Evolutionary conservation across 805 yeast genomes (phyloP).

Genomic region (Starmerella sp.): DNA sequence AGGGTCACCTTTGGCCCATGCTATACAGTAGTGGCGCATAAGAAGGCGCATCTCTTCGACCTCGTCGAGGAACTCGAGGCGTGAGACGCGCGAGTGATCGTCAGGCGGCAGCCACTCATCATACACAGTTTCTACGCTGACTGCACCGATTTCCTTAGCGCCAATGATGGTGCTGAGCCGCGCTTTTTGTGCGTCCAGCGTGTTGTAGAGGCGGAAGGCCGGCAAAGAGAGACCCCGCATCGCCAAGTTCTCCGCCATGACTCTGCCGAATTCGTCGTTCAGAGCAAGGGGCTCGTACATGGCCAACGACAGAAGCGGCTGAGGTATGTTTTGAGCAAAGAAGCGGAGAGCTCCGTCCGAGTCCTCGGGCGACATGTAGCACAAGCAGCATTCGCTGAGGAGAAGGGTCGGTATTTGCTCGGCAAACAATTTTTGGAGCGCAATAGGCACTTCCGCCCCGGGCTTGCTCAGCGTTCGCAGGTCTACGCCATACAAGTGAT

Average conservation of each 20-base stretch:
- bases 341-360: conserved; percentile 37
- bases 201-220: conserved; percentile 43
- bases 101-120: conserved; percentile 35
- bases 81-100: conserved; percentile 38
- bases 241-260: conserved; percentile 53
- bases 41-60: conserved; percentile 57
- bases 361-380: conserved; percentile 48
- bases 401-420: conserved; percentile 44
- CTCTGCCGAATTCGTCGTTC: conserved; percentile 50
- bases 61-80: conserved; percentile 61
- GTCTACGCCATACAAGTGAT: conserved; percentile 47
- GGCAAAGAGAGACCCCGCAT: conserved; percentile 53
- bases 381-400: conserved; percentile 65
- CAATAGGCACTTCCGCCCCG: neutral
- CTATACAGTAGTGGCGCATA: conserved; percentile 49
- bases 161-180: conserved; percentile 30
- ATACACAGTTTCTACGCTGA: conserved; percentile 35
- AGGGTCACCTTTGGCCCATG: neutral
- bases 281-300: conserved; percentile 64
- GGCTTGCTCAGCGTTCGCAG: conserved; percentile 34
- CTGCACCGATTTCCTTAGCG: conserved; percentile 29
- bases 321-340: conserved; percentile 30
- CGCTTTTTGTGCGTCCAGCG: conserved; percentile 32
- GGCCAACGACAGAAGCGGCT: conserved; percentile 28
- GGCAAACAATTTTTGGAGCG: neutral